Evolutionary conservation across 2,329 filamentous ascomycete genomes (phyloP).

Genomic region (Elsinoe ampelina): DNA sequence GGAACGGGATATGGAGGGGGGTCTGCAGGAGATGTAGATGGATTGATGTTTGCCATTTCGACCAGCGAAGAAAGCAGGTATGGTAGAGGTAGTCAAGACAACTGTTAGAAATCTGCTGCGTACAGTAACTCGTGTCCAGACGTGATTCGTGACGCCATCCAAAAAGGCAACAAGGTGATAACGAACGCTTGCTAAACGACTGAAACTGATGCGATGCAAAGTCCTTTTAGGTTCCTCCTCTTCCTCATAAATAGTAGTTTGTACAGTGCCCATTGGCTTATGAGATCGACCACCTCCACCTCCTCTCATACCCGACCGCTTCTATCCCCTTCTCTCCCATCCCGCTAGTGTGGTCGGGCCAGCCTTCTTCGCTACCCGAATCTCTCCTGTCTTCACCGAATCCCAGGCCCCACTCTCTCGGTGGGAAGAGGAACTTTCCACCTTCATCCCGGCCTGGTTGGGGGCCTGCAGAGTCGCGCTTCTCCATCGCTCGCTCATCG

Average conservation of each 20-base stretch:
- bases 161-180: neutral
- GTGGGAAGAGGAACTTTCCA: conserved; percentile 6
- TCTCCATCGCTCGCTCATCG: neutral
- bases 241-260: neutral
- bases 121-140: neutral
- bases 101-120: neutral
- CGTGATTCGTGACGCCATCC: conserved; percentile 1
- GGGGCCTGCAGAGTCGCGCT: conserved; percentile 8
- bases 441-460: neutral
- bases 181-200: neutral
- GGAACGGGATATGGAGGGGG: neutral
- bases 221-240: neutral
- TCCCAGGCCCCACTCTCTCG: neutral
- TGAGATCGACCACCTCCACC: neutral
- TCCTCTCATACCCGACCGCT: neutral
- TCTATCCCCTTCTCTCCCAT: neutral
- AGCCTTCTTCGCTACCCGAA: neutral
- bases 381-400: neutral
- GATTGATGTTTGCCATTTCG: neutral
- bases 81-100: neutral
- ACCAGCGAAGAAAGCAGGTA: neutral
- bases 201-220: neutral
- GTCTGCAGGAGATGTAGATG: neutral
- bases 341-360: neutral
- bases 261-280: neutral